Percentiles rank a stretch among this genome's conserved stretches.
These are phyloP conservation scores for Phytopythium boreale DNA, from an alignment of 352 stramenopile species.

Conservation along the genomic window DNA sequence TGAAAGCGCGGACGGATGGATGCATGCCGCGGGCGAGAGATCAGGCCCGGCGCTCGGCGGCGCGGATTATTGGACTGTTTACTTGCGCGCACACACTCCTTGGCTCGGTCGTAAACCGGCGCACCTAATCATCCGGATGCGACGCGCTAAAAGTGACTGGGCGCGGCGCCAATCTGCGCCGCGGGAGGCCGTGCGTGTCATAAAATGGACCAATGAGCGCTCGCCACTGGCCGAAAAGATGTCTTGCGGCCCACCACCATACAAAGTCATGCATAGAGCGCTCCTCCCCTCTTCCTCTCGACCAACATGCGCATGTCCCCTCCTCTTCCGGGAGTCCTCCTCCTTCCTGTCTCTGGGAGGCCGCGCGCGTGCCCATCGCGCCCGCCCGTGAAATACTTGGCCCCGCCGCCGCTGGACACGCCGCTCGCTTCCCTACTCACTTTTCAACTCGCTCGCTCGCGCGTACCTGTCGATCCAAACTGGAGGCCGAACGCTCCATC, in stretches of 20 bases:
- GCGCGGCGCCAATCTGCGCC: neutral
- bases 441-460: neutral
- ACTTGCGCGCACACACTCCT: conserved; percentile 1
- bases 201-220: conserved; percentile 6
- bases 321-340: too few species aligned
- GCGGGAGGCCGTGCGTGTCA: neutral
- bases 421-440: neutral
- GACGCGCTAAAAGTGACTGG: neutral
- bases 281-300: neutral
- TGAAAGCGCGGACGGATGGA: too few species aligned
- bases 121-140: neutral
- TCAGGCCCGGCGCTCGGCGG: too few species aligned
- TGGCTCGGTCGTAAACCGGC: too few species aligned
- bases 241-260: neutral
- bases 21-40: too few species aligned
- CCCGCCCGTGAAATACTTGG: too few species aligned
- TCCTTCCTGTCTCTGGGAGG: neutral
- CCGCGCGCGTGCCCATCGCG: too few species aligned
- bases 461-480: neutral
- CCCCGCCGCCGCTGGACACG: too few species aligned
- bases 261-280: neutral
- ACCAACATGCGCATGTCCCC: neutral
- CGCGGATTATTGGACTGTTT: too few species aligned
- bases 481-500: neutral
- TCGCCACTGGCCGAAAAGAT: neutral